Base-by-base conservation (phyloP, 495 filamentous ascomycete species). In the Aeminium ludgeri region DNA sequence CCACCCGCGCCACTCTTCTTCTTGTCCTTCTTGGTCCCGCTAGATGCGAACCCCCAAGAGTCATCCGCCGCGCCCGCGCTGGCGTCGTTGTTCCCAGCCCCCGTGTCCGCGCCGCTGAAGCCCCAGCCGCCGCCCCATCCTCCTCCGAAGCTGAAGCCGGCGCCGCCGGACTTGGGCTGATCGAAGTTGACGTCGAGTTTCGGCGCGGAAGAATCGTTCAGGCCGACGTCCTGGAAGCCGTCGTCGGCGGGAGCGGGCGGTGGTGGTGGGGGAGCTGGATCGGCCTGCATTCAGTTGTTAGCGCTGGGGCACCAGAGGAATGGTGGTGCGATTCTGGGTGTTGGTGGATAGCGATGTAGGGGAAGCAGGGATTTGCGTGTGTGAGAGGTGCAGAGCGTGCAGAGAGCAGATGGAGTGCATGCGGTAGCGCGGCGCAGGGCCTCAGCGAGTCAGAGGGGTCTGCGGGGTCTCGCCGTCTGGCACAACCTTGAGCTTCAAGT, bases 91-190 rank as follows among this genome's bases (percentile, higher is more conserved):
- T 33, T 46, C 20, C 12, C 36, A 20, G 30, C 31, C 8, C 49
- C 38, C 33, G 51, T 46, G 40, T 54, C 44, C 20, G 49, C 42
- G 11, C 54, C 41, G 20, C 33, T 19, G 6, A 45, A 40, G 10
- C 50, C 53, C 48, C 47, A 56, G 19, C 48, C 49, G n/a, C 46
- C 47, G 1, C 49, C 45, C 49, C 49, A 55, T 2, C 41, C 45
- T 33, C 48, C 49, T 12, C 48, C 49, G 33, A 49, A 43, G 20
- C 52, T 39, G 48, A 55, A 55, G 6, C 49, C 45, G 17, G 48
- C 52, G 12, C 49, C 45, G 16, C 46, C 50, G n/a, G n/a, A n/a
- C n/a, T n/a, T n/a, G n/a, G n/a, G n/a, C n/a, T n/a, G n/a, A n/a
- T 49, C 52, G 36, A 56, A 47, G 36, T 50, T 38, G 20, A 56